These are phyloP conservation scores for Fragaria nilgerrensis DNA, from an alignment of 306 rosid species.

Conservation along the genomic window DNA sequence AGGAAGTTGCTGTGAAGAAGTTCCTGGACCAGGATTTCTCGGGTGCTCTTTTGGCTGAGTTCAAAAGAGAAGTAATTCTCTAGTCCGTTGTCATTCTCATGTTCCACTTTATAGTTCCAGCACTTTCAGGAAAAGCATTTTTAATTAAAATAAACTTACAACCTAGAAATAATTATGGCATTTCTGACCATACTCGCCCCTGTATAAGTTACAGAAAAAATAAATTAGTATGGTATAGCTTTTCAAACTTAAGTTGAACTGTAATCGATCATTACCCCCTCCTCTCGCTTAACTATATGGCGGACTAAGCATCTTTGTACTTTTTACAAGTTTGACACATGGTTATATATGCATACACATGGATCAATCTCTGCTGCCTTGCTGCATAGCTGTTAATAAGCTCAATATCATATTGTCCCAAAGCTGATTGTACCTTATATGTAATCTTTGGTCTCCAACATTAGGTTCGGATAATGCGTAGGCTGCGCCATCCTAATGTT, in stretches of 20 bases:
- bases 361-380: background rate
- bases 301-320: background rate
- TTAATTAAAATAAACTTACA: slow-evolving; percentile 6
- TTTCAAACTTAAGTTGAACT: background rate
- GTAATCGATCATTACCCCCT: background rate
- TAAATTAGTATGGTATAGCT: background rate
- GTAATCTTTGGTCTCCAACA: slow-evolving; percentile 30
- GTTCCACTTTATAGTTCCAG: slow-evolving; percentile 19
- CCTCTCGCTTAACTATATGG: background rate
- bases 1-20: slow-evolving; percentile 99
- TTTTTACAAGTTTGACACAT: background rate
- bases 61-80: slow-evolving; percentile 89
- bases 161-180: background rate
- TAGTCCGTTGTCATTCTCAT: slow-evolving; percentile 9
- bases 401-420: background rate
- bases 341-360: background rate
- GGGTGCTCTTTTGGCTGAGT: slow-evolving; percentile 98
- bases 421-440: slow-evolving; percentile 16
- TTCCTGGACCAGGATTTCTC: slow-evolving; percentile 98
- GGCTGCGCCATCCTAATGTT: slow-evolving; percentile 94
- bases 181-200: background rate
- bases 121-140: slow-evolving; percentile 10
- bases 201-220: background rate
- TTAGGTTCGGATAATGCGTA: slow-evolving; percentile 97
- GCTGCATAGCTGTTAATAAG: background rate